Percentiles rank a stretch among this genome's conserved stretches.
phyloP scores from a whole-genome alignment of 225 moss, liverwort and hornwort genomes.

The Sphagnum contortum region DNA sequence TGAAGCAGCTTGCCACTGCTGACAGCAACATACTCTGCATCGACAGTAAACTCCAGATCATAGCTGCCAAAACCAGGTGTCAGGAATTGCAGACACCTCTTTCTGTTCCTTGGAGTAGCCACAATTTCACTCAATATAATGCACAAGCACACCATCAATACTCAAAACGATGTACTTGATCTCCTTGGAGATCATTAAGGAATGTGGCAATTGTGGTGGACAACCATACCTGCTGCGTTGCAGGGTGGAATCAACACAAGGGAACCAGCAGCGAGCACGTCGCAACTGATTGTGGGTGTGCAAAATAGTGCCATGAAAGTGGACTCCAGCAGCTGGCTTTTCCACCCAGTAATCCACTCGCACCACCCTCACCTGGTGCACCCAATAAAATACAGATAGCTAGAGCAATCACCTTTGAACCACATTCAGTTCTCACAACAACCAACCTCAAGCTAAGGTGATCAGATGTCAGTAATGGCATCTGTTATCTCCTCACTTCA shows the following conservation, averaged over 20 bases:
- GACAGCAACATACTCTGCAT: conserved; percentile 78
- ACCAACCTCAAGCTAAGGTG: too few species aligned
- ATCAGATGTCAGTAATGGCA: too few species aligned
- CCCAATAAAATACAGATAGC: neutral
- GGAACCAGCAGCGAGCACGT: conserved; percentile 97
- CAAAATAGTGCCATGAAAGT: conserved; percentile 62
- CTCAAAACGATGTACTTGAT: too few species aligned
- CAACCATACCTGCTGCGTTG: conserved; percentile 77
- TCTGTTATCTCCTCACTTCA: too few species aligned
- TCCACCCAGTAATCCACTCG: conserved; percentile 91
- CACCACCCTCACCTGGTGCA: conserved; percentile 55
- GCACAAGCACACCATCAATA: too few species aligned
- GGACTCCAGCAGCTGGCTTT: conserved; percentile 73
- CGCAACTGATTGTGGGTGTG: conserved; percentile 85
- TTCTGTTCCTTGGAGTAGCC: neutral
- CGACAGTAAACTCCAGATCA: conserved; percentile 85
- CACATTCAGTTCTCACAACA: too few species aligned
- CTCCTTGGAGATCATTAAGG: too few species aligned
- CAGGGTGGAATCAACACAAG: conserved; percentile 82
- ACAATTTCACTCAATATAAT: too few species aligned
- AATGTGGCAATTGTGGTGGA: too few species aligned
- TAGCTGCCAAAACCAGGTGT: conserved; percentile 45
- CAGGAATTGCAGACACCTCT: neutral
- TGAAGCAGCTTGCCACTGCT: conserved; percentile 93
- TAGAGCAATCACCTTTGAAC: too few species aligned